These are phyloP conservation scores for Neofusicoccum parvum DNA, from an alignment of 2,329 filamentous ascomycete genomes.

Conservation along the genomic window DNA sequence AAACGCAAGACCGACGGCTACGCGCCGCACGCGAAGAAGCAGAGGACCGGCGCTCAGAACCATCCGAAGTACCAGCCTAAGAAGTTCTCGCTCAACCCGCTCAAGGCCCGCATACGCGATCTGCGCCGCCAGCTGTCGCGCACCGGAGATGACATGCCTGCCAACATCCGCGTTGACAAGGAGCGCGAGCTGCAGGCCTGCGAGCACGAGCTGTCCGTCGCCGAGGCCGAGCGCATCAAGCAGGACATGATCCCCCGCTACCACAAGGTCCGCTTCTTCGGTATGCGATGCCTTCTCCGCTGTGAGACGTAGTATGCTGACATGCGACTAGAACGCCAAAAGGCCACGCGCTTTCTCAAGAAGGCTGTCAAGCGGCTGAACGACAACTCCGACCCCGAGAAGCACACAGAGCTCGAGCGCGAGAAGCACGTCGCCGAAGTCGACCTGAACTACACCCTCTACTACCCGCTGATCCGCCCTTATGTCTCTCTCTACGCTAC, in stretches of 20 bases:
- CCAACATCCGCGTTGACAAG: constrained; percentile 67
- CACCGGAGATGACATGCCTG: constrained; percentile 62
- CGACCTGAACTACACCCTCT: constrained; percentile 74
- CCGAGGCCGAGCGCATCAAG: constrained; percentile 62
- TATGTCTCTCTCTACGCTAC: constrained; percentile 64
- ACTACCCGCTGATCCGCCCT: constrained; percentile 69
- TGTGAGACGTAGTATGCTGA: constrained; percentile 8
- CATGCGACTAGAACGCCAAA: constrained; percentile 64
- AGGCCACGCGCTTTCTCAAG: constrained; percentile 68
- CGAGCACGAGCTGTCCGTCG: constrained; percentile 62
- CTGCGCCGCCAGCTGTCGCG: constrained; percentile 67
- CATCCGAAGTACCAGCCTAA: constrained; percentile 24
- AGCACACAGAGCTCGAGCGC: constrained; percentile 56
- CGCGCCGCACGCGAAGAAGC: constrained; percentile 14
- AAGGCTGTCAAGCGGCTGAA: constrained; percentile 62
- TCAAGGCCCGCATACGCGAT: constrained; percentile 72
- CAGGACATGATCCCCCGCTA: constrained; percentile 75
- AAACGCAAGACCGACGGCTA: constrained; percentile 16
- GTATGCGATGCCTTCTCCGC: constrained; percentile 49
- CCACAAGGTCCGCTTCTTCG: constrained; percentile 84
- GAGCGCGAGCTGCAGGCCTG: constrained; percentile 72
- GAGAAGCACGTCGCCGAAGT: constrained; percentile 71
- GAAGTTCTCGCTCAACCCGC: constrained; percentile 52
- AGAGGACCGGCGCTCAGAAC: constrained; percentile 32
- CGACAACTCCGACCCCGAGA: constrained; percentile 52